Evolutionary conservation across 768 basidiomycete species (phyloP).

Genomic region (Cystobasidiopsis lactophilus): DNA sequence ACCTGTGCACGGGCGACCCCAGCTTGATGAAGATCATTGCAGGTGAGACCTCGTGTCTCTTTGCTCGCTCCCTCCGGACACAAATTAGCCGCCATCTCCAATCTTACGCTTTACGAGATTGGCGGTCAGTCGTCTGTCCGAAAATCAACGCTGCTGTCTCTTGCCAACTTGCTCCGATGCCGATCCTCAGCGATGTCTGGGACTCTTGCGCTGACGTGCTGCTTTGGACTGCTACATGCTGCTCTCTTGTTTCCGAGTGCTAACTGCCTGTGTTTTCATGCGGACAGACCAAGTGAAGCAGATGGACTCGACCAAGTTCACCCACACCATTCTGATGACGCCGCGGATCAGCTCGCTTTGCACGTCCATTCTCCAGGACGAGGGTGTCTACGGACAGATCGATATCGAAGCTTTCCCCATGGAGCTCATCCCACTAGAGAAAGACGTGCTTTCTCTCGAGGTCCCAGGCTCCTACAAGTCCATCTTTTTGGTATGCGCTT

Average conservation of each 20-base stretch:
- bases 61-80: not conserved
- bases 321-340: constrained; percentile 66
- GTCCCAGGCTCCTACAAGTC: constrained; percentile 42
- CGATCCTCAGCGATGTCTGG: no score
- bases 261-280: not conserved
- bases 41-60: constrained; percentile 33
- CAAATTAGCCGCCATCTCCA: not conserved
- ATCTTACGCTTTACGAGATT: not conserved
- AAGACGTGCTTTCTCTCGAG: constrained; percentile 81
- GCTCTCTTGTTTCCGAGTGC: no score
- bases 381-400: constrained; percentile 93
- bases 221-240: no score
- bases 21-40: constrained; percentile 72
- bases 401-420: constrained; percentile 68
- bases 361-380: constrained; percentile 67
- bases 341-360: constrained; percentile 73
- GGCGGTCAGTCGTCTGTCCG: constrained; percentile 1
- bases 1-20: constrained; percentile 72
- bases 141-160: not conserved
- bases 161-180: not conserved
- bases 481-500: constrained; percentile 52
- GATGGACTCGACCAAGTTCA: constrained; percentile 46
- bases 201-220: no score
- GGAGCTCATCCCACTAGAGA: constrained; percentile 79
- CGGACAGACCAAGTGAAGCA: constrained; percentile 68